Percentiles rank a stretch among this genome's conserved stretches.
Conservation (phyloP, 768 basidiomycete genomes). For the Mycena amicta region DNA sequence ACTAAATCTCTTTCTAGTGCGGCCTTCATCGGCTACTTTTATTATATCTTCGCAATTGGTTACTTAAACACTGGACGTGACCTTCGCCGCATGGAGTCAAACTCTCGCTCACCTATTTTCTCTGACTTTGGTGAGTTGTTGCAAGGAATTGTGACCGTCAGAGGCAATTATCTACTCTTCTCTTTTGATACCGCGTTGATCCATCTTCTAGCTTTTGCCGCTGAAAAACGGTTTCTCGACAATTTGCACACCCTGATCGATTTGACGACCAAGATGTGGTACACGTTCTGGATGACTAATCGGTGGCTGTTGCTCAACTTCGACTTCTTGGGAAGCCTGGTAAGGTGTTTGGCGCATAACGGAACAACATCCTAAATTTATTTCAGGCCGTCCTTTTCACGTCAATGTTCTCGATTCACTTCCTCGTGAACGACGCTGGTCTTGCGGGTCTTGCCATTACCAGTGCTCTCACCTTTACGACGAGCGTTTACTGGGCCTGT, state of each 20-base stretch:
- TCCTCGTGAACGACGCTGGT: conserved; percentile 42
- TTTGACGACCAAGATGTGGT: conserved; percentile 83
- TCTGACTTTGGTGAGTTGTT: conserved; percentile 81
- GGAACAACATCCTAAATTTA: not conserved
- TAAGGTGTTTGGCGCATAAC: not conserved
- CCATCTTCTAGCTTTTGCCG: conserved; percentile 61
- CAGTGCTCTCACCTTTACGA: conserved; percentile 29
- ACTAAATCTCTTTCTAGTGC: conserved; percentile 36
- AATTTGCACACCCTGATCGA: conserved; percentile 75
- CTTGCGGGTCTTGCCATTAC: conserved; percentile 60
- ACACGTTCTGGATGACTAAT: conserved; percentile 46
- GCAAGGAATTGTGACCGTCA: conserved; percentile 90
- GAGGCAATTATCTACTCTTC: conserved; percentile 39
- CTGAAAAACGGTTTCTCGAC: conserved; percentile 76
- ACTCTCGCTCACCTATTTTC: conserved; percentile 81
- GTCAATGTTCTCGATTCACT: conserved; percentile 59
- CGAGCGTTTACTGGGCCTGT: conserved; percentile 29
- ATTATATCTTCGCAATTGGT: conserved; percentile 68
- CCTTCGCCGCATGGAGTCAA: conserved; percentile 88
- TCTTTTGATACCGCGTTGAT: not conserved
- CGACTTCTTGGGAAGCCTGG: conserved; percentile 19
- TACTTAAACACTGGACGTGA: conserved; percentile 84
- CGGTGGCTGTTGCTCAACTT: conserved; percentile 14
- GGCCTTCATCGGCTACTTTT: conserved; percentile 68
- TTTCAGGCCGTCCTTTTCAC: conserved; percentile 53